Conservation (phyloP, 352 stramenopile species). For the Pythium sp. region DNA sequence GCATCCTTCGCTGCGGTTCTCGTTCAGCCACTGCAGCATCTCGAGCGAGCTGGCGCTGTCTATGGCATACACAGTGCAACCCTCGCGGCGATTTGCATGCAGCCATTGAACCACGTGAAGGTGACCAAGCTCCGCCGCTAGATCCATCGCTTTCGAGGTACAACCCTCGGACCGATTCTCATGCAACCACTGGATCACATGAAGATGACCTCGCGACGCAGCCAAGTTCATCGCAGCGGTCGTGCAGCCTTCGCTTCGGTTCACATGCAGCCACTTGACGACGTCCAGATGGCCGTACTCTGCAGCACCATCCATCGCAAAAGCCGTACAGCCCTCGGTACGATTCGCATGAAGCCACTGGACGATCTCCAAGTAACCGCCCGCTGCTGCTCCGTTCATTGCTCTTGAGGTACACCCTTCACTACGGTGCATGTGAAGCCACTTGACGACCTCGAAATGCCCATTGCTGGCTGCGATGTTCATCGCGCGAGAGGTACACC, state of each 20-base stretch:
- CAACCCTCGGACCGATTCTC: background rate
- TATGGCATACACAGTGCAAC: background rate
- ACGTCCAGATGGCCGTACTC: background rate
- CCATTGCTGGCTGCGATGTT: background rate
- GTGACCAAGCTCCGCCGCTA: background rate
- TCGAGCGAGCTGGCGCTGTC: background rate
- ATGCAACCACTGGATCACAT: background rate
- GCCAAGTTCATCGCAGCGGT: background rate
- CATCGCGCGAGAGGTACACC: background rate
- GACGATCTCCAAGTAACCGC: constrained; percentile 39
- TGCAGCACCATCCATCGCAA: background rate
- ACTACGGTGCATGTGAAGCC: background rate
- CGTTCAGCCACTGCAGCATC: constrained; percentile 1
- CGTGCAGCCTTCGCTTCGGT: background rate
- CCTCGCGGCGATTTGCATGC: background rate
- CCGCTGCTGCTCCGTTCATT: background rate
- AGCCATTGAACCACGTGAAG: background rate
- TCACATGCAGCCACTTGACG: background rate
- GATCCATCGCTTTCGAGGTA: constrained; percentile 1
- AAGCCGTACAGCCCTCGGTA: constrained; percentile 48
- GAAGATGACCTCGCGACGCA: background rate
- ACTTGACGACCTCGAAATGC: background rate
- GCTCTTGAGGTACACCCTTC: background rate
- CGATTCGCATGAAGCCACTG: constrained; percentile 58
- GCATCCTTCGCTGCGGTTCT: background rate